Percentiles rank a stretch among this genome's conserved stretches.
Conservation (phyloP, 1,284 basidiomycete genomes). For the Athelia psychrophila region DNA sequence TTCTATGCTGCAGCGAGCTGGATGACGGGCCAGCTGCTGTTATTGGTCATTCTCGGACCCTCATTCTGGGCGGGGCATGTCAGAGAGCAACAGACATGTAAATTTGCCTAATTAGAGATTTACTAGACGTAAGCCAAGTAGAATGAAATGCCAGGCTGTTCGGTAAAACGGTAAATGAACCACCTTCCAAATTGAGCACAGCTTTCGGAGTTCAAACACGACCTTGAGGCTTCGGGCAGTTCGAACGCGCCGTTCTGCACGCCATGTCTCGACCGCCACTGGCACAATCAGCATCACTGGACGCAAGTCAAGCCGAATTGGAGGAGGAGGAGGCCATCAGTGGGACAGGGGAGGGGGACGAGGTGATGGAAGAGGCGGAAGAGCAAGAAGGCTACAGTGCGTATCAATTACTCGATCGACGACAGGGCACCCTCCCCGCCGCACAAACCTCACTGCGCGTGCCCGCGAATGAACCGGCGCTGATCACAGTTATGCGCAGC, state of each 20-base stretch:
- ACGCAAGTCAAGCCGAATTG: slow-evolving; percentile 43
- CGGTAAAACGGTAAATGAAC: too few relatives aligned
- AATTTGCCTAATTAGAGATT: slow-evolving; percentile 17
- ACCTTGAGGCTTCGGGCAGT: background rate
- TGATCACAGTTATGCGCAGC: slow-evolving; percentile 38
- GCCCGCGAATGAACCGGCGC: background rate
- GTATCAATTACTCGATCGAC: slow-evolving; percentile 27
- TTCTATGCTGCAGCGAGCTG: slow-evolving; percentile 74
- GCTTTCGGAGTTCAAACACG: too few relatives aligned
- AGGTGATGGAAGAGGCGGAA: slow-evolving; percentile 68
- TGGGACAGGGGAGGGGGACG: slow-evolving; percentile 55
- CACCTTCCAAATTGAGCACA: too few relatives aligned
- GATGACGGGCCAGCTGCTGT: slow-evolving; percentile 65
- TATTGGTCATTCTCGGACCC: slow-evolving; percentile 78
- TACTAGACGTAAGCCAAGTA: background rate
- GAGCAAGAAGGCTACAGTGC: slow-evolving; percentile 70
- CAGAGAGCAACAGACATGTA: slow-evolving; percentile 38
- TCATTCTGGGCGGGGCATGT: slow-evolving; percentile 56
- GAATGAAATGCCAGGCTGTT: background rate
- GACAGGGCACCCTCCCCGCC: background rate
- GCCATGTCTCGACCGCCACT: slow-evolving; percentile 48
- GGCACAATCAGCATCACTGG: slow-evolving; percentile 28
- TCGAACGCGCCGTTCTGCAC: background rate
- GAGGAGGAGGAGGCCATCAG: slow-evolving; percentile 53
- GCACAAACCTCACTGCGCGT: background rate